A percentile compares a stretch with the other conserved stretches of the same genome.
phyloP scores from a whole-genome alignment of 805 yeast genomes.

The Nematodospora valgi region DNA sequence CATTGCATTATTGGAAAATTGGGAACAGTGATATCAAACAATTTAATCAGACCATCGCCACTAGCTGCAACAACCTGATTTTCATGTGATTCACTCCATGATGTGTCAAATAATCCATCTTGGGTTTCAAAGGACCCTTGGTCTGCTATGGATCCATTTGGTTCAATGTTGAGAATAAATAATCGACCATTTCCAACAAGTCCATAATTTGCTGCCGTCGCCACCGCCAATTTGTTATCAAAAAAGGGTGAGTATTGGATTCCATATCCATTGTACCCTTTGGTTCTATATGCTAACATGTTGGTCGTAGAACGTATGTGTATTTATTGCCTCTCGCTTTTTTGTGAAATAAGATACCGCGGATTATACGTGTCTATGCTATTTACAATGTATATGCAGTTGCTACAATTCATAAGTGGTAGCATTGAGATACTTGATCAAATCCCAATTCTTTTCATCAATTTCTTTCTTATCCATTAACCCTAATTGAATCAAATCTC shows the following conservation, averaged over 20 bases:
- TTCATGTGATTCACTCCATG: conserved; percentile 91
- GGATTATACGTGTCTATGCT: not conserved
- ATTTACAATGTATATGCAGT: not conserved
- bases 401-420: conserved; percentile 12
- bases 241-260: conserved; percentile 89
- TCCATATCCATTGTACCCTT: conserved; percentile 82
- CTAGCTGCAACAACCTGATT: conserved; percentile 79
- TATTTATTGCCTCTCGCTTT: conserved; percentile 2
- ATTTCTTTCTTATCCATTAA: conserved; percentile 34
- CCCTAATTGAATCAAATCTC: conserved; percentile 66
- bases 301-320: not conserved
- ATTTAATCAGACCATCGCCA: conserved; percentile 86
- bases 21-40: conserved; percentile 70
- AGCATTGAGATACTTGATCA: conserved; percentile 42
- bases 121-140: conserved; percentile 78
- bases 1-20: conserved; percentile 71
- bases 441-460: conserved; percentile 17
- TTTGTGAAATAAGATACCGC: not conserved
- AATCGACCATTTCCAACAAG: conserved; percentile 91
- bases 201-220: conserved; percentile 90
- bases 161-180: conserved; percentile 63
- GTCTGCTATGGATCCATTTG: conserved; percentile 56
- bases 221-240: conserved; percentile 86
- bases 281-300: conserved; percentile 73
- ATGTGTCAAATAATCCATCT: conserved; percentile 82